Evolutionary conservation across 2,329 filamentous ascomycete genomes (phyloP), one percentile per base, ranked within the genome.

Genomic region (Phaeosphaeriaceae sp.): DNA sequence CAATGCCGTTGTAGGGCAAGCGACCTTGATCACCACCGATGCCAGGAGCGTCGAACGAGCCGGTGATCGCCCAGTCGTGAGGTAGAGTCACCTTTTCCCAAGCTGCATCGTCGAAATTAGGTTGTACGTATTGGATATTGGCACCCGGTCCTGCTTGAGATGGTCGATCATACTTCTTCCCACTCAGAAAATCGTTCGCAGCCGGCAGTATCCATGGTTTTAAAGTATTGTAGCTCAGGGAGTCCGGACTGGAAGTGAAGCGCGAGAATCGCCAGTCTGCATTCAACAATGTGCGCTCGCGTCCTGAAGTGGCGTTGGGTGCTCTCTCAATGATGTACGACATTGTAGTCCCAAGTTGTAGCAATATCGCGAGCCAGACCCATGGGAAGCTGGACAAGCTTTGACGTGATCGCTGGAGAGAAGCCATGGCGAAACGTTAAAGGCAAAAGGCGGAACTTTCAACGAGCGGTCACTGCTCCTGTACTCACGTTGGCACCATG

Each of bases 1-100:
- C 83, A 1, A 86, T 78, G 2, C 84, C 84, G n/a, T 85, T 79
- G 21, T 79, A 75, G 0, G 84, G 84, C 33, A 86, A 65, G 1
- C 80, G 74, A 15, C 80, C 81, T 72, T 80, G 79, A 7, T 75
- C 78, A 2, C 80, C 79, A 9, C 68, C 65, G 1, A 82, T 71
- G 2, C 75, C 67, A 1, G 65, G 62, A 1, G 66, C 62, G 36
- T 72, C 60, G 56, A 84, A 84, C 1, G 81, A 80, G 0, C 81
- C 81, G 13, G 75, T 73, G 60, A 84, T 79, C 20, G 82, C 81
- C 82, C 81, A 84, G 64, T 84, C 82, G 61, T 84, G 82, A 0
- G 82, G 82, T 7, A 84, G 67, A 9, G 71, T 70, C 19, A 84
- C 67, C 2, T 63, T 50, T 41, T 82, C 74, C 82, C 81, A 84